Evolutionary conservation across 2,329 filamentous ascomycete species (phyloP).

Genomic region (Mariannaea sp.): DNA sequence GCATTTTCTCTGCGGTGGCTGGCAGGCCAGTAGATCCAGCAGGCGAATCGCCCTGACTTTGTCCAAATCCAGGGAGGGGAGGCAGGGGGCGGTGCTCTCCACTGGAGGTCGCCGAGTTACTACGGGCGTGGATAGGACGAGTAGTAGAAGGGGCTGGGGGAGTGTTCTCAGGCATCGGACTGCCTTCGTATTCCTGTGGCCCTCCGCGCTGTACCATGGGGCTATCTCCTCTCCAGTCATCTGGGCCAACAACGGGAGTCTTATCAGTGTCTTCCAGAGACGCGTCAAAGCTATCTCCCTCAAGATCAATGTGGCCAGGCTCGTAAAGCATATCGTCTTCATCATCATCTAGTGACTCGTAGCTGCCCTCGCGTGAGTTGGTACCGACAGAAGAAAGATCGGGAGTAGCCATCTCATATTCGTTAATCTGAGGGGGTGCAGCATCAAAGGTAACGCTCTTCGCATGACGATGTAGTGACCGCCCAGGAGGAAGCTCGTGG

Average conservation of each 20-base stretch:
- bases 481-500: slow-evolving; percentile 65
- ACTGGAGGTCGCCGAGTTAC: slow-evolving; percentile 77
- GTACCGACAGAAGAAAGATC: slow-evolving; percentile 92
- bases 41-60: slow-evolving; percentile 51
- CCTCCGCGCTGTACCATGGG: slow-evolving; percentile 42
- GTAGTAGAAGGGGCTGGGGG: slow-evolving; percentile 49
- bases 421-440: slow-evolving; percentile 90
- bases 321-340: slow-evolving; percentile 68
- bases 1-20: slow-evolving; percentile 73
- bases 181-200: slow-evolving; percentile 62
- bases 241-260: slow-evolving; percentile 95
- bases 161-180: slow-evolving; percentile 65
- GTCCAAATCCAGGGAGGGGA: slow-evolving; percentile 71
- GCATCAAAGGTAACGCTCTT: slow-evolving; percentile 98
- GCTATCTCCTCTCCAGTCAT: slow-evolving; percentile 87
- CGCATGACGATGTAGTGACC: slow-evolving; percentile 77
- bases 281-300: slow-evolving; percentile 92
- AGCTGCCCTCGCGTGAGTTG: slow-evolving; percentile 90
- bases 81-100: slow-evolving; percentile 84
- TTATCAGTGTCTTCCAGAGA: slow-evolving; percentile 95
- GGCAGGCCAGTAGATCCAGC: slow-evolving; percentile 69
- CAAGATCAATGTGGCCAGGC: slow-evolving; percentile 47
- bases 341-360: slow-evolving; percentile 80
- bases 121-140: slow-evolving; percentile 63
- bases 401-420: slow-evolving; percentile 97